These are phyloP conservation scores for Saccharomycopsis guyanensis DNA, from an alignment of 805 yeast genomes.

Conservation along the genomic window DNA sequence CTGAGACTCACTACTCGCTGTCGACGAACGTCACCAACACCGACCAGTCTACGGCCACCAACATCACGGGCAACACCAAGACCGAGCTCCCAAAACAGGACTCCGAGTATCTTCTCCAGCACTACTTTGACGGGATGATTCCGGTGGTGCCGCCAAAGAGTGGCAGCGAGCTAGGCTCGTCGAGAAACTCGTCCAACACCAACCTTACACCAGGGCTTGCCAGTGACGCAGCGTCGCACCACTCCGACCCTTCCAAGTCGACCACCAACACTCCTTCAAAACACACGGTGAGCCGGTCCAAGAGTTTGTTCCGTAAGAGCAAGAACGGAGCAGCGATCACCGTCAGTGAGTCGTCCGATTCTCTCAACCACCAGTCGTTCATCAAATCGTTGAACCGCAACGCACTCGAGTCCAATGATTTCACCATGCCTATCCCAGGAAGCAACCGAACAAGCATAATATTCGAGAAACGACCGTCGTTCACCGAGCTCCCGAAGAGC, in stretches of 20 bases:
- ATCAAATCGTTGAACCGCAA: constrained; percentile 14
- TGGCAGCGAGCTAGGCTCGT: neutral
- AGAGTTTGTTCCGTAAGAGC: constrained; percentile 2
- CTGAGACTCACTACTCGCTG: constrained; percentile 9
- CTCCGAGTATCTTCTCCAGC: constrained; percentile 18
- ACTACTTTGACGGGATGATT: constrained; percentile 20
- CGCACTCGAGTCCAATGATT: constrained; percentile 14
- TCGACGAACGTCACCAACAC: constrained; percentile 6
- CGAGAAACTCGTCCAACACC: constrained; percentile 4
- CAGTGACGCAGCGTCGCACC: neutral
- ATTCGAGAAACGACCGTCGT: constrained; percentile 24
- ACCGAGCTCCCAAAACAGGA: constrained; percentile 1
- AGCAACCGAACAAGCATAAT: constrained; percentile 20
- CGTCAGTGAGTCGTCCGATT: neutral
- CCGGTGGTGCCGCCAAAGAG: constrained; percentile 14
- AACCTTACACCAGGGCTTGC: neutral
- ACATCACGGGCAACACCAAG: neutral
- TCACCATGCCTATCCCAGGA: constrained; percentile 20
- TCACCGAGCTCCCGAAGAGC: neutral
- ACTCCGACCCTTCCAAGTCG: neutral
- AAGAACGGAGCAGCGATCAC: neutral
- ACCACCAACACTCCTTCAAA: constrained; percentile 1
- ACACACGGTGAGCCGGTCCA: constrained; percentile 5
- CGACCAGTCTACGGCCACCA: neutral
- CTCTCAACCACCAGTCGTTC: neutral